Evolutionary conservation across 208 protist species (phyloP).

Genomic region (Borovskyia barvae): DNA sequence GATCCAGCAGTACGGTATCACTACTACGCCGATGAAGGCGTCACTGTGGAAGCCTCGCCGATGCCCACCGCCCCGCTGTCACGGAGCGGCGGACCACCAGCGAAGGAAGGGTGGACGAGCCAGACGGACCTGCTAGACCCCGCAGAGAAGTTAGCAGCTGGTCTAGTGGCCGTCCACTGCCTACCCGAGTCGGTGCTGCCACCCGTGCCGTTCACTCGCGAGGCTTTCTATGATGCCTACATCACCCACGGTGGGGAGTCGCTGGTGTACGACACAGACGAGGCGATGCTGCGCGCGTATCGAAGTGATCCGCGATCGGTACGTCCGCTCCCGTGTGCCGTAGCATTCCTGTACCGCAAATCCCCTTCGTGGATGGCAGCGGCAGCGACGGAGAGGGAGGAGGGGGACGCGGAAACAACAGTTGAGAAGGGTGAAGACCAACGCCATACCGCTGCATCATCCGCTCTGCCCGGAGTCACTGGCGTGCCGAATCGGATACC

Average conservation of each 20-base stretch:
- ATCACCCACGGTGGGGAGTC: slow-evolving; percentile 20
- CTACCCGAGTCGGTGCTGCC: slow-evolving; percentile 34
- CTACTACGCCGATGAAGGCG: slow-evolving; percentile 25
- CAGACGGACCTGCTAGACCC: slow-evolving; percentile 5
- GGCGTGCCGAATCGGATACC: background rate
- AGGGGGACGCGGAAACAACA: background rate
- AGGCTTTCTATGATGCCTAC: slow-evolving; percentile 44
- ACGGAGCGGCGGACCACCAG: background rate
- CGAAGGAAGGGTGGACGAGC: slow-evolving; percentile 1
- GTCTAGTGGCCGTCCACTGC: slow-evolving; percentile 27
- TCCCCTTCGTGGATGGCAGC: background rate
- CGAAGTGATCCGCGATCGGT: slow-evolving; percentile 12
- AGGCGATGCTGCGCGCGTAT: slow-evolving; percentile 30
- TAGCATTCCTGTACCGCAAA: slow-evolving; percentile 53
- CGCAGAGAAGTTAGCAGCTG: slow-evolving; percentile 9
- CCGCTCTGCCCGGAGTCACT: no score
- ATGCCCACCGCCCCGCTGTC: slow-evolving; percentile 1
- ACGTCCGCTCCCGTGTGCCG: slow-evolving; percentile 57
- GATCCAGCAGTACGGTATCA: slow-evolving; percentile 73
- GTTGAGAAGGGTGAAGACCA: background rate
- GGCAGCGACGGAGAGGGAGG: background rate
- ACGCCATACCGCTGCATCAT: no score
- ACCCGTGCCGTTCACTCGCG: slow-evolving; percentile 8
- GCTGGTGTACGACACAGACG: slow-evolving; percentile 36
- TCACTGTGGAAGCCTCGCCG: background rate